Percentiles rank a stretch among this genome's conserved stretches.
Evolutionary conservation across 2,329 filamentous ascomycete genomes (phyloP).

Genomic region (Magnaporthiopsis rhizophila): DNA sequence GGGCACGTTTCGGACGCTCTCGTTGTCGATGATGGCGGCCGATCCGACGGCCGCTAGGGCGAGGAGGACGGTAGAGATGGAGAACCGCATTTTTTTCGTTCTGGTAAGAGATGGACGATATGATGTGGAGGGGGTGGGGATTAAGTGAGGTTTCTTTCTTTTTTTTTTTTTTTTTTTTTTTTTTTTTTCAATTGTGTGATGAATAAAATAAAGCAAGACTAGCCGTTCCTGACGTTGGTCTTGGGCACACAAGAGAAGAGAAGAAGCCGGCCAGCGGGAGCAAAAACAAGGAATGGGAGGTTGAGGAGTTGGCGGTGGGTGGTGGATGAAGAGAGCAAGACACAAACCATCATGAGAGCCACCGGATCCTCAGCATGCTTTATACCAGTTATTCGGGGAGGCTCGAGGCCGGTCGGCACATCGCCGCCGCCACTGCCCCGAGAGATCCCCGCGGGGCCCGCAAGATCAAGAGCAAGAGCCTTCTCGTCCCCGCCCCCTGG

Average conservation of each 20-base stretch:
- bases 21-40: constrained; percentile 1
- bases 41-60: not conserved
- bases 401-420: no score
- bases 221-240: no score
- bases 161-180: no score
- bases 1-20: constrained; percentile 12
- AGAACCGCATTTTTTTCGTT: constrained; percentile 5
- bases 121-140: no score
- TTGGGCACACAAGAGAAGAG: not conserved
- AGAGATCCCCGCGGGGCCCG: no score
- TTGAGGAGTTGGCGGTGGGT: not conserved
- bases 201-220: no score
- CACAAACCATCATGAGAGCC: not conserved
- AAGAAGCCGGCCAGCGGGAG: constrained; percentile 1
- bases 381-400: not conserved
- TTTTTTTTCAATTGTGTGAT: no score
- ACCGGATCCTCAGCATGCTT: not conserved
- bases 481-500: no score
- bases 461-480: no score
- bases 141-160: not conserved
- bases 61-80: not conserved
- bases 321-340: not conserved
- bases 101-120: no score
- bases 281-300: not conserved
- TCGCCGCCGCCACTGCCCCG: no score